These are phyloP conservation scores for Macrolepiota dolichaula DNA, from an alignment of 768 basidiomycete genomes.

Conservation along the genomic window DNA sequence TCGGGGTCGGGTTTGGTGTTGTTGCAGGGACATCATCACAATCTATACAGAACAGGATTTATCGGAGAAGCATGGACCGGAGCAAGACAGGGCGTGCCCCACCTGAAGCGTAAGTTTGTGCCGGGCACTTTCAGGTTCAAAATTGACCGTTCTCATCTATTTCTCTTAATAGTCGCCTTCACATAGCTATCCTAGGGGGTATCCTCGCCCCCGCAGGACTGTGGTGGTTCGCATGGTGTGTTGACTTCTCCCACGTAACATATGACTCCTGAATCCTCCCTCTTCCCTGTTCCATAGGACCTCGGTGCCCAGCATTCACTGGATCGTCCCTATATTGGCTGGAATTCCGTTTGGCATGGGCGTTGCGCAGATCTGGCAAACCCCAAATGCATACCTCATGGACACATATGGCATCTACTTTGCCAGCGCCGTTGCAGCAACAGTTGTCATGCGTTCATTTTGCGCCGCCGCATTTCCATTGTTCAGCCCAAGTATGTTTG, in stretches of 20 bases:
- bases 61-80: conserved; percentile 44
- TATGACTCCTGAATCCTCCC: neutral
- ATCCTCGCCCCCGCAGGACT: conserved; percentile 53
- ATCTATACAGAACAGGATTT: conserved; percentile 52
- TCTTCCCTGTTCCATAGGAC: conserved; percentile 34
- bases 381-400: conserved; percentile 68
- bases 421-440: conserved; percentile 67
- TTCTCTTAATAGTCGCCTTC: conserved; percentile 42
- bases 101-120: conserved; percentile 53
- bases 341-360: conserved; percentile 66
- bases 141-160: neutral
- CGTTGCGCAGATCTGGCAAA: conserved; percentile 62
- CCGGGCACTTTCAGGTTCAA: neutral
- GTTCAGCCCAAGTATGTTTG: conserved; percentile 51
- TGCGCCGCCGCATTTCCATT: conserved; percentile 65
- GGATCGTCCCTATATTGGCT: conserved; percentile 65
- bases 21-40: conserved; percentile 46
- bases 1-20: conserved; percentile 61
- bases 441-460: conserved; percentile 62
- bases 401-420: conserved; percentile 65
- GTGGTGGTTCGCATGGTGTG: conserved; percentile 67
- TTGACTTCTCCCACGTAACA: neutral
- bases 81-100: conserved; percentile 48
- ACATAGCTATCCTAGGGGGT: conserved; percentile 52
- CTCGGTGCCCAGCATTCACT: conserved; percentile 48